A percentile compares a stretch with the other conserved stretches of the same genome.
These are phyloP conservation scores for Citrus unshiu DNA, from an alignment of 345 rosid genomes.

Conservation along the genomic window DNA sequence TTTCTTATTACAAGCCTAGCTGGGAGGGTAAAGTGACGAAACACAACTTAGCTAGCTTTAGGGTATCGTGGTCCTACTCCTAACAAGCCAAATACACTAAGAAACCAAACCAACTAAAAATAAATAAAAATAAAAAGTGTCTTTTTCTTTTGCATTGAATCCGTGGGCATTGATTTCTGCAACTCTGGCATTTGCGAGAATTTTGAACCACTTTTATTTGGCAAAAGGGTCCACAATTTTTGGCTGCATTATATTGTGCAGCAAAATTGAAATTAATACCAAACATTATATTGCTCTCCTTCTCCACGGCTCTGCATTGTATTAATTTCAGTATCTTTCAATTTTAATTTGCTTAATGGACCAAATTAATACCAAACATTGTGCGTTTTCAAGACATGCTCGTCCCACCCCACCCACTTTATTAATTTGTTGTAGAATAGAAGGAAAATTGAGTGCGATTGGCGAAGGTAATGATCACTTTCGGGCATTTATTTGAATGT, in stretches of 20 bases:
- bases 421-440: constrained; percentile 13
- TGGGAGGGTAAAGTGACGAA: constrained; percentile 13
- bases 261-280: not conserved
- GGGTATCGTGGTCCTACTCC: constrained; percentile 11
- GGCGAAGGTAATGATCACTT: not conserved
- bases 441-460: not conserved
- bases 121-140: not conserved
- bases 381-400: constrained; percentile 10
- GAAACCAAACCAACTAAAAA: constrained; percentile 5
- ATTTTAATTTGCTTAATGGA: not conserved
- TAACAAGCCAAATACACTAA: constrained; percentile 1
- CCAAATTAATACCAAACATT: not conserved
- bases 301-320: not conserved
- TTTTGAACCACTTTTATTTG: not conserved
- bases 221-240: constrained; percentile 15
- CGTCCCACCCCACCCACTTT: constrained; percentile 15
- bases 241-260: not conserved
- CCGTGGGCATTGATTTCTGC: constrained; percentile 16
- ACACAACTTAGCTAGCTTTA: constrained; percentile 4
- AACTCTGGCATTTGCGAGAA: not conserved
- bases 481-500: not conserved
- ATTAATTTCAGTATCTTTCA: constrained; percentile 2
- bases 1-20: not conserved
- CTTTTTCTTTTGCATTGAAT: constrained; percentile 26
- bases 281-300: too few relatives aligned